phyloP scores from a whole-genome alignment of 2,329 filamentous ascomycete species.

The Xylariaceae sp. region DNA sequence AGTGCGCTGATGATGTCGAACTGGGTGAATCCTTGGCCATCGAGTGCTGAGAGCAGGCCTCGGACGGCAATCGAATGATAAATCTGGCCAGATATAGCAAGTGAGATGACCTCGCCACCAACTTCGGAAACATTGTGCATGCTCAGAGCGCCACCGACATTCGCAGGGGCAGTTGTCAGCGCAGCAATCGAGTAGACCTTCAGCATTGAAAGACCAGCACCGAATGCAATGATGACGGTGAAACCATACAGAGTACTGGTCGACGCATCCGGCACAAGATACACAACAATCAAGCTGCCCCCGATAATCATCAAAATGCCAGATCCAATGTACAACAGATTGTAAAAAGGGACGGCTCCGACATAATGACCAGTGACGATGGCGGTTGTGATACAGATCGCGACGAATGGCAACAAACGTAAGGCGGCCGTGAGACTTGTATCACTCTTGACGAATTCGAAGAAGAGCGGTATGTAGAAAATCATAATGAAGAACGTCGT shows the following conservation, averaged over 20 bases:
- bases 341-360: slow-evolving; percentile 35
- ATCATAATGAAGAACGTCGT: slow-evolving; percentile 36
- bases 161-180: slow-evolving; percentile 24
- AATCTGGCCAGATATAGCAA: slow-evolving; percentile 11
- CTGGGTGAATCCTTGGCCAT: slow-evolving; percentile 23
- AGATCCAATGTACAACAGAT: slow-evolving; percentile 32
- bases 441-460: slow-evolving; percentile 47
- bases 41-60: slow-evolving; percentile 23
- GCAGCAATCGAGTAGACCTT: slow-evolving; percentile 32
- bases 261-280: slow-evolving; percentile 19
- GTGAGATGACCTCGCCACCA: slow-evolving; percentile 5
- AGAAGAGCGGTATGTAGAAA: slow-evolving; percentile 52
- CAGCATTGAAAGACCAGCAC: slow-evolving; percentile 29
- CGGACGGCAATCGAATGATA: slow-evolving; percentile 17
- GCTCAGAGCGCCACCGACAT: slow-evolving; percentile 2
- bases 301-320: slow-evolving; percentile 31
- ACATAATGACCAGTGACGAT: slow-evolving; percentile 32
- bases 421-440: slow-evolving; percentile 37
- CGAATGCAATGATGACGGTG: slow-evolving; percentile 32
- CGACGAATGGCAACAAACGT: slow-evolving; percentile 40
- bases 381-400: slow-evolving; percentile 20
- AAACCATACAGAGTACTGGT: slow-evolving; percentile 31
- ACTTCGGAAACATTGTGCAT: slow-evolving; percentile 14
- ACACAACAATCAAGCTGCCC: slow-evolving; percentile 23
- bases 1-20: slow-evolving; percentile 31